Evolutionary conservation across 768 basidiomycete genomes (phyloP).

Genomic region (Grammothele lineata): DNA sequence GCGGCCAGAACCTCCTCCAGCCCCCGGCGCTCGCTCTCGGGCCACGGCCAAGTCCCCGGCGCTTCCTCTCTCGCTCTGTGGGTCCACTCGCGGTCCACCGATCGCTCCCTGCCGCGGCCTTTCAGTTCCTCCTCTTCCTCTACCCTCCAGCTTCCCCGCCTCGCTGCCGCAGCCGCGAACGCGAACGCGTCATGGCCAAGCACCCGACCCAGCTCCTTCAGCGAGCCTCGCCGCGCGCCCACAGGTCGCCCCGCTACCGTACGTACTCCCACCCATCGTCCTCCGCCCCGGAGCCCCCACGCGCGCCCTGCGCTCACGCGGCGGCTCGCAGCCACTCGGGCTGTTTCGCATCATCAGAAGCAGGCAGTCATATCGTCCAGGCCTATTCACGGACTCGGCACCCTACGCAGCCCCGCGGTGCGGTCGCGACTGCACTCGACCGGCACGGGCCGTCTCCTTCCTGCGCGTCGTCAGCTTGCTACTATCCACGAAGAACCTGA

Average conservation of each 20-base stretch:
- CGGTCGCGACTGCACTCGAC: conserved; percentile 11
- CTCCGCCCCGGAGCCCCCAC: no score
- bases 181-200: conserved; percentile 15
- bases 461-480: conserved; percentile 8
- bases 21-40: background rate
- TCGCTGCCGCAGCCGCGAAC: background rate
- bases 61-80: background rate
- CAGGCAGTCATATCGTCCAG: no score
- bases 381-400: no score
- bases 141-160: background rate
- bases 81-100: no score
- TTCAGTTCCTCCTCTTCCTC: background rate
- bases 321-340: no score
- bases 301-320: no score
- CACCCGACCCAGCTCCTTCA: conserved; percentile 14
- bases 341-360: no score
- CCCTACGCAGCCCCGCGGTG: conserved; percentile 8
- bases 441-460: conserved; percentile 16
- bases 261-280: no score
- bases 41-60: background rate
- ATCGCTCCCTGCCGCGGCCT: conserved; percentile 1
- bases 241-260: conserved; percentile 10
- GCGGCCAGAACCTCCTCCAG: background rate
- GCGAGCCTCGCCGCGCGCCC: conserved; percentile 11
- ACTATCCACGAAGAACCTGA: conserved; percentile 17